Evolutionary conservation across 352 stramenopile genomes (phyloP).

Genomic region (Phytopythium ostracodes): DNA sequence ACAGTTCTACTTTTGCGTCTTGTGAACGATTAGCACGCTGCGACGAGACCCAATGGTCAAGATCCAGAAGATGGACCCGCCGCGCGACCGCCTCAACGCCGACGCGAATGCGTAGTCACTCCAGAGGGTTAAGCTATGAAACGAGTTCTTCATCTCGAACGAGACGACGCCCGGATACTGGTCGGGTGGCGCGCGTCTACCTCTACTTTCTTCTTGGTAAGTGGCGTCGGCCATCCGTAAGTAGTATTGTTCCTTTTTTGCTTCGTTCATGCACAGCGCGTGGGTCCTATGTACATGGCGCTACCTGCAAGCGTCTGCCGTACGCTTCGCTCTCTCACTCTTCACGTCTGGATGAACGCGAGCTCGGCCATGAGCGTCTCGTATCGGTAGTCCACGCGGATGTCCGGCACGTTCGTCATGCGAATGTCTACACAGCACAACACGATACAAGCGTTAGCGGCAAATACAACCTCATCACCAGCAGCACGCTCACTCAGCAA

Average conservation of each 20-base stretch:
- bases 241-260: slow-evolving; percentile 1
- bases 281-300: background rate
- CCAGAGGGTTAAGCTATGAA: background rate
- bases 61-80: slow-evolving; percentile 87
- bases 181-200: background rate
- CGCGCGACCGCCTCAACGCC: slow-evolving; percentile 69
- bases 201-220: background rate
- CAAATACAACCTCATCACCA: background rate
- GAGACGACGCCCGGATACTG: background rate
- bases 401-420: slow-evolving; percentile 94
- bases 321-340: background rate
- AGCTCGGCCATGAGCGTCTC: slow-evolving; percentile 76
- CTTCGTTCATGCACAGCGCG: background rate
- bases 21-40: slow-evolving; percentile 38
- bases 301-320: no score
- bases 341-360: slow-evolving; percentile 66
- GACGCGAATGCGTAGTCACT: background rate
- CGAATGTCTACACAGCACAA: slow-evolving; percentile 74
- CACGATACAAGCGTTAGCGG: background rate
- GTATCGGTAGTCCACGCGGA: slow-evolving; percentile 89
- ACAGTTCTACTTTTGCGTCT: slow-evolving; percentile 6
- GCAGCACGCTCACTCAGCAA: background rate
- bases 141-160: background rate
- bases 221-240: background rate
- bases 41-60: slow-evolving; percentile 74